Evolutionary conservation across 164 flowering plant genomes (phyloP).

Genomic region (Paratinospora sagittata): DNA sequence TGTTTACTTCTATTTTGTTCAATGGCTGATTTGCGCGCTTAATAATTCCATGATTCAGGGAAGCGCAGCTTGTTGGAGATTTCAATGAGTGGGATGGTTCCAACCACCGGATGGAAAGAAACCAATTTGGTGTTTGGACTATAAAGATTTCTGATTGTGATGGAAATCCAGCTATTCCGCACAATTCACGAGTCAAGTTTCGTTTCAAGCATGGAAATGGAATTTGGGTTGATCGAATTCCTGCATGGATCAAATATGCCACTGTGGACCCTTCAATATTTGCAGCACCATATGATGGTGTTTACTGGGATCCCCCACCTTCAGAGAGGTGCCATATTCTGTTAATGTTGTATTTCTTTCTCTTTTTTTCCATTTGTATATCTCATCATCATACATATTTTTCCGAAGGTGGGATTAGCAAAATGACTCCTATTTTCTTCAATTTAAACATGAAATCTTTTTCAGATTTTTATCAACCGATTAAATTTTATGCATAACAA

Average conservation of each 20-base stretch:
- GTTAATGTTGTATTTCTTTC: neutral
- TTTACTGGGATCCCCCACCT: constrained; percentile 86
- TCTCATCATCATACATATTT: neutral
- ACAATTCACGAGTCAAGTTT: constrained; percentile 80
- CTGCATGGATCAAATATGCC: constrained; percentile 97
- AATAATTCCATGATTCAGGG: constrained; percentile 38
- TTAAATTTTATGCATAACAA: constrained; percentile 2
- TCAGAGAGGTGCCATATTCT: constrained; percentile 61
- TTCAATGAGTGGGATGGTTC: constrained; percentile 96
- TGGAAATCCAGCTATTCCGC: constrained; percentile 74
- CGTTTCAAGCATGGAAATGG: constrained; percentile 78
- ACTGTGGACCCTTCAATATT: constrained; percentile 68
- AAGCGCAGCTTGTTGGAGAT: constrained; percentile 91
- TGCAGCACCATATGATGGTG: constrained; percentile 95
- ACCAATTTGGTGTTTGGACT: constrained; percentile 91
- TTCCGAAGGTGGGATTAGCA: neutral
- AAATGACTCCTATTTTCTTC: neutral
- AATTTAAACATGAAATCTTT: neutral
- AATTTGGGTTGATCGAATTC: constrained; percentile 89
- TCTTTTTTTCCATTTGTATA: neutral
- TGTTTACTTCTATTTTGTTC: neutral
- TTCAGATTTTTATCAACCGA: neutral
- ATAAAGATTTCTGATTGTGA: constrained; percentile 62
- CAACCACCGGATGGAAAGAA: constrained; percentile 72
- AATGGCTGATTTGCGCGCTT: constrained; percentile 3